Evolutionary conservation across 768 basidiomycete genomes (phyloP).

Genomic region (Xerocomus spinulosus): DNA sequence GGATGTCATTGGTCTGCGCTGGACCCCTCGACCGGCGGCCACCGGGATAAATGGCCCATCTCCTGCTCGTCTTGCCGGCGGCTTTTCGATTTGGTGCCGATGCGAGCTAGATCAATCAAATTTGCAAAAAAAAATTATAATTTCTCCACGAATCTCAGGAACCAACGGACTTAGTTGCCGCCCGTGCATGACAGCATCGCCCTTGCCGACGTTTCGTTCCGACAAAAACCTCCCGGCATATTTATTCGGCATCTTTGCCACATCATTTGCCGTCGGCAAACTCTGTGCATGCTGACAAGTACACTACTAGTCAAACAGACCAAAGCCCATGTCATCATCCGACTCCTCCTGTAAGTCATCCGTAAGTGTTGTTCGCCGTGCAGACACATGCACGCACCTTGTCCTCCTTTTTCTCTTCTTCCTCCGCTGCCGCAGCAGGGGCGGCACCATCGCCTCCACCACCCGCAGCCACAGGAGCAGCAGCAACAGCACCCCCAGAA

Average conservation of each 20-base stretch:
- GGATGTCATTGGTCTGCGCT: conserved; percentile 15
- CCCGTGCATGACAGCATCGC: conserved; percentile 2
- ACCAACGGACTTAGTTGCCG: neutral
- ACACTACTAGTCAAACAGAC: conserved; percentile 96
- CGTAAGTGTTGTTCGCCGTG: neutral
- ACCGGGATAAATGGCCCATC: conserved; percentile 18
- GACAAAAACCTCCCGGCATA: conserved; percentile 6
- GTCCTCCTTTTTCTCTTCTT: conserved; percentile 88
- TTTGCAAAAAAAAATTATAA: conserved; percentile 10
- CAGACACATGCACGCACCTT: conserved; percentile 48
- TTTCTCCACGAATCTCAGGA: conserved; percentile 4
- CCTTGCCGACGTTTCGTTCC: conserved; percentile 1
- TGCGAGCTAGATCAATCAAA: conserved; percentile 14
- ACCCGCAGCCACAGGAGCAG: conserved; percentile 42
- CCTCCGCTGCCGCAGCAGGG: conserved; percentile 59
- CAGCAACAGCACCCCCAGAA: conserved; percentile 74
- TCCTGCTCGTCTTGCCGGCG: conserved; percentile 31
- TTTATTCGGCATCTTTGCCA: conserved; percentile 19
- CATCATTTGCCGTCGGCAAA: conserved; percentile 25
- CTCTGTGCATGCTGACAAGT: no score
- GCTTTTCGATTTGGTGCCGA: conserved; percentile 31
- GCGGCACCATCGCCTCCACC: conserved; percentile 48
- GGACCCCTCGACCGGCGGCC: conserved; percentile 25
- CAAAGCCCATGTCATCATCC: conserved; percentile 99
- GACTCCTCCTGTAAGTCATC: conserved; percentile 67